phyloP scores from a whole-genome alignment of 2,329 filamentous ascomycete species.

The Drechmeria coniospora region DNA sequence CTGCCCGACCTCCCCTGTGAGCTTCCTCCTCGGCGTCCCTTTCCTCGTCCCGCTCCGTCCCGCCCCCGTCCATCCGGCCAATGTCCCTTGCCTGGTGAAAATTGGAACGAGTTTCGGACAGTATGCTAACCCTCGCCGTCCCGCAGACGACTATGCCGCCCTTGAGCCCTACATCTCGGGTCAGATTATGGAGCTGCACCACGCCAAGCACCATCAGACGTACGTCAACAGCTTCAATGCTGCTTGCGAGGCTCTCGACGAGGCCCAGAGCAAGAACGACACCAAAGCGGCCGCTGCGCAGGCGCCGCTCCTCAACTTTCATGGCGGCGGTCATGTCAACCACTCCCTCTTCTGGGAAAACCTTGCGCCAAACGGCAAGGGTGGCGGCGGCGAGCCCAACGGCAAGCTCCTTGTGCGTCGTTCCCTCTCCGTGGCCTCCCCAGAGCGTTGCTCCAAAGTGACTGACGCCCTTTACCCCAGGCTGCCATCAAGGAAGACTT shows the following conservation, averaged over 20 bases:
- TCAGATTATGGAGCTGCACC: constrained; percentile 93
- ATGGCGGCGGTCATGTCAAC: constrained; percentile 75
- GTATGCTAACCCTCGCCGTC: too few species aligned
- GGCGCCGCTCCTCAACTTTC: constrained; percentile 54
- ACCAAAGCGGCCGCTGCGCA: constrained; percentile 31
- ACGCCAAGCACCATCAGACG: constrained; percentile 87
- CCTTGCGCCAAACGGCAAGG: constrained; percentile 51
- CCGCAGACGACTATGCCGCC: constrained; percentile 81
- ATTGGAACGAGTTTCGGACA: too few species aligned
- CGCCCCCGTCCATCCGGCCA: neutral
- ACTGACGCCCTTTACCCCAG: constrained; percentile 11
- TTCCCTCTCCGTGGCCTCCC: constrained; percentile 28
- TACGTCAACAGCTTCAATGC: constrained; percentile 85
- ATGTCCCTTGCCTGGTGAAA: neutral
- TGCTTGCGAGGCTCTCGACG: constrained; percentile 54
- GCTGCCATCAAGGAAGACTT: constrained; percentile 50
- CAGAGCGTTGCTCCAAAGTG: neutral
- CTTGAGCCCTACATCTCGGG: constrained; percentile 74
- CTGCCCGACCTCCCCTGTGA: constrained; percentile 68
- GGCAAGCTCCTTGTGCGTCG: constrained; percentile 40
- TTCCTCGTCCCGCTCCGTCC: neutral
- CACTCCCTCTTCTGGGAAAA: constrained; percentile 80
- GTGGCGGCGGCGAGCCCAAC: constrained; percentile 43
- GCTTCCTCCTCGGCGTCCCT: constrained; percentile 9
- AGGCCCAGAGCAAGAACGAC: constrained; percentile 49